Conservation (phyloP, 2,329 filamentous ascomycete species). For the Aureobasidium sp. region DNA sequence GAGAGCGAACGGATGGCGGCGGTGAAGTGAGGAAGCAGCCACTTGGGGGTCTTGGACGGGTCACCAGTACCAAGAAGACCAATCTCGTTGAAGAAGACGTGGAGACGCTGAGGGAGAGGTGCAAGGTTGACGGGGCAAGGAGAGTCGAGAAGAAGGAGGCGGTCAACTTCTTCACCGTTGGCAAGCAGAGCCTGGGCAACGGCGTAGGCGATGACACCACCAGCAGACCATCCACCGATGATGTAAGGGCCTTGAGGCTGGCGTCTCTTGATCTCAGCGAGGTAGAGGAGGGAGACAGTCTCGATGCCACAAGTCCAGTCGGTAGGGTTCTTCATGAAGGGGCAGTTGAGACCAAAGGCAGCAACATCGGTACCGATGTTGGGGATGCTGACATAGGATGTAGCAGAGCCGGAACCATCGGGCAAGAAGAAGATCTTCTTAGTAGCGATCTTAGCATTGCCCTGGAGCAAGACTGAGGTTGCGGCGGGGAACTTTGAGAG, state of each 20-base stretch:
- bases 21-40: constrained; percentile 67
- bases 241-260: constrained; percentile 57
- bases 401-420: constrained; percentile 53
- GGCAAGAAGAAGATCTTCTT: constrained; percentile 49
- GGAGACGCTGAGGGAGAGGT: constrained; percentile 49
- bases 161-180: constrained; percentile 43
- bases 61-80: constrained; percentile 61
- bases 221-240: constrained; percentile 50
- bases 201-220: constrained; percentile 49
- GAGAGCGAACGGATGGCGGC: constrained; percentile 62
- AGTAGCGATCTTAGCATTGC: constrained; percentile 49
- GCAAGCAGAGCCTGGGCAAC: constrained; percentile 43
- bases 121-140: constrained; percentile 47
- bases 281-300: constrained; percentile 58
- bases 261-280: constrained; percentile 63
- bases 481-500: constrained; percentile 41
- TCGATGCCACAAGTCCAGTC: constrained; percentile 60
- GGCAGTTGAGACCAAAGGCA: constrained; percentile 56
- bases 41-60: constrained; percentile 57
- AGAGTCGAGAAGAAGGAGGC: constrained; percentile 47
- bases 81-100: constrained; percentile 66
- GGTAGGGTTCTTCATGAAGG: constrained; percentile 63
- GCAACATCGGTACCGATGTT: constrained; percentile 46
- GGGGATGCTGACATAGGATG: constrained; percentile 58
- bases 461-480: constrained; percentile 51